Conservation (phyloP, 345 rosid species). For the Eucalyptus cloeziana region DNA sequence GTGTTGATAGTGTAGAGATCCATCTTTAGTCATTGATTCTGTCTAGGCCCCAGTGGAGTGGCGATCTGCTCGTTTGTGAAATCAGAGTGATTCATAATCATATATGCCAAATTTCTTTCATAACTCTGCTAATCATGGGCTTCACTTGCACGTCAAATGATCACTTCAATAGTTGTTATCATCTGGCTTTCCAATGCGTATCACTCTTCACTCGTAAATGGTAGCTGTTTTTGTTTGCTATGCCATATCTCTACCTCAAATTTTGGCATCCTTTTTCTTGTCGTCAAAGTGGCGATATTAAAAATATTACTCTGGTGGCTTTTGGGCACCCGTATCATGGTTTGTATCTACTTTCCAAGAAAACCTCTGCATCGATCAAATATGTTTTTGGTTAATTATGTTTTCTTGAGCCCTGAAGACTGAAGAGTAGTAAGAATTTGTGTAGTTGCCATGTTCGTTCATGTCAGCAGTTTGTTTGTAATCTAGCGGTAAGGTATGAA, state of each 20-base stretch:
- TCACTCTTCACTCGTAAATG: background rate
- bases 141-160: background rate
- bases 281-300: background rate
- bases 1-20: slow-evolving; percentile 31
- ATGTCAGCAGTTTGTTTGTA: background rate
- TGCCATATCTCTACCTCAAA: background rate
- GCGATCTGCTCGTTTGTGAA: slow-evolving; percentile 38
- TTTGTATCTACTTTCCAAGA: background rate
- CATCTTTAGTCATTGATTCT: slow-evolving; percentile 27
- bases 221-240: background rate
- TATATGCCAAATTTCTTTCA: background rate
- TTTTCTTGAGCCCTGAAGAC: background rate
- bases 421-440: background rate
- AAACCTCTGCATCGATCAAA: background rate
- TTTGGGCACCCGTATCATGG: background rate
- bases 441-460: background rate
- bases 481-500: background rate
- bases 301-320: background rate
- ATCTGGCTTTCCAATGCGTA: background rate
- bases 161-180: background rate
- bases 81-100: background rate
- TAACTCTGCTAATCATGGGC: background rate
- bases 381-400: background rate
- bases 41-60: slow-evolving; percentile 26
- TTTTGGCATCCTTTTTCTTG: background rate